Percentiles rank a stretch among this genome's conserved stretches.
Conservation (phyloP, 805 yeast genomes). For the Cyberlindnera veronae region DNA sequence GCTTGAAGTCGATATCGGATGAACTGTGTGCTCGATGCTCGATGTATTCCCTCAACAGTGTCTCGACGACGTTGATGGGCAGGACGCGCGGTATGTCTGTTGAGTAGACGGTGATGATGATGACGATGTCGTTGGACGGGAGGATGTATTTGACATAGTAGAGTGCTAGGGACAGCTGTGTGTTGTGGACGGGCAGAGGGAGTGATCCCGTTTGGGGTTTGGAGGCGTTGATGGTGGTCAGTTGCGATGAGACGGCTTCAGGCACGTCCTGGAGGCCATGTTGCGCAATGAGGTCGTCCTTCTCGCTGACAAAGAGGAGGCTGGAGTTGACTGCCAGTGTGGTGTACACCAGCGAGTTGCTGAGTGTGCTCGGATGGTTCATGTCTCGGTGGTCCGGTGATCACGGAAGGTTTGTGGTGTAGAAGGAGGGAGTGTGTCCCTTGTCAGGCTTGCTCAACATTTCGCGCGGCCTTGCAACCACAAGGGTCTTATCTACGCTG, state of each 20-base stretch:
- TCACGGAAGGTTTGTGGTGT: neutral
- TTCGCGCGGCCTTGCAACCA: neutral
- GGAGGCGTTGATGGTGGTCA: slow-evolving; percentile 50
- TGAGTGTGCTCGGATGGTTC: slow-evolving; percentile 2
- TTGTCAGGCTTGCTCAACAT: neutral
- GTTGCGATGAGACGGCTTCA: slow-evolving; percentile 50
- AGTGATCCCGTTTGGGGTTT: slow-evolving; percentile 30
- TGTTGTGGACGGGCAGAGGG: slow-evolving; percentile 13
- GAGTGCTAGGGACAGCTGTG: slow-evolving; percentile 13
- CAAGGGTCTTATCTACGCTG: too few species aligned
- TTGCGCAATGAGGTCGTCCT: slow-evolving; percentile 38
- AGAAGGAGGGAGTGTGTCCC: neutral
- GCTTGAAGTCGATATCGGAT: slow-evolving; percentile 46
- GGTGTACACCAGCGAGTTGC: slow-evolving; percentile 36
- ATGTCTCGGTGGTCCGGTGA: neutral
- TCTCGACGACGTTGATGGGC: slow-evolving; percentile 20
- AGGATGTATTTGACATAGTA: slow-evolving; percentile 23
- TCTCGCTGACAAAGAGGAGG: slow-evolving; percentile 56
- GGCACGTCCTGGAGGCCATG: slow-evolving; percentile 44
- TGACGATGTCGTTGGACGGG: slow-evolving; percentile 23
- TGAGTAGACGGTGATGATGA: slow-evolving; percentile 21
- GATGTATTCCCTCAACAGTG: slow-evolving; percentile 44
- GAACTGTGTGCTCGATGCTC: slow-evolving; percentile 29
- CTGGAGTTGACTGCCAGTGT: slow-evolving; percentile 54
- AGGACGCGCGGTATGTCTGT: slow-evolving; percentile 19